Conservation (phyloP, 2,329 filamentous ascomycete species). For the Chalaropsis thielavioides region DNA sequence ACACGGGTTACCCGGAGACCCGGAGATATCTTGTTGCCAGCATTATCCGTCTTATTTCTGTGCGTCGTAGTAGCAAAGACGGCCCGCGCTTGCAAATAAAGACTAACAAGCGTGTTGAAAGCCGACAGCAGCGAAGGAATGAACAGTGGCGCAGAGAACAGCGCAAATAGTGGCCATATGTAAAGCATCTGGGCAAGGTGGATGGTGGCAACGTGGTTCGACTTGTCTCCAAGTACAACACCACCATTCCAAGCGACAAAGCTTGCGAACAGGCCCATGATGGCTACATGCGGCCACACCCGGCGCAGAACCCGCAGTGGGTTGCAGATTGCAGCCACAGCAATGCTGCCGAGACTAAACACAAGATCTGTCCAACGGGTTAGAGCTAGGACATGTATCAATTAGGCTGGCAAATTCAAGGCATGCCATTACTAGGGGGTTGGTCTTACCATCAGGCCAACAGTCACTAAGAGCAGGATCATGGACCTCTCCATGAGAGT, state of each 20-base stretch:
- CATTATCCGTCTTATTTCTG: neutral
- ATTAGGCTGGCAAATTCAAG: neutral
- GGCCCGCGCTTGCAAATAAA: neutral
- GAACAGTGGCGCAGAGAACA: conserved; percentile 76
- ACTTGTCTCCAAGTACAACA: conserved; percentile 92
- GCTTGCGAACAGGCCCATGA: conserved; percentile 51
- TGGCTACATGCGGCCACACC: conserved; percentile 44
- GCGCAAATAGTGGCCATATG: conserved; percentile 76
- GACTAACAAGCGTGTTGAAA: conserved; percentile 19
- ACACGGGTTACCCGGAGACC: neutral
- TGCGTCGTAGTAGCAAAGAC: neutral
- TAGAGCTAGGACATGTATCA: conserved; percentile 18
- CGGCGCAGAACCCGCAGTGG: conserved; percentile 31
- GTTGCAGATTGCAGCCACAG: conserved; percentile 40
- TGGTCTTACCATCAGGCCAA: conserved; percentile 29
- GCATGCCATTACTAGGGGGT: too few species aligned
- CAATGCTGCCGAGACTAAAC: conserved; percentile 48
- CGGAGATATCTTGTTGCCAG: neutral
- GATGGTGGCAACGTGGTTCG: conserved; percentile 79
- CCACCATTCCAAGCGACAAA: conserved; percentile 83
- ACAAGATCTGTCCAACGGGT: conserved; percentile 32
- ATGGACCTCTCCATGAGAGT: conserved; percentile 39
- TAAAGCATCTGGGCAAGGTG: conserved; percentile 91
- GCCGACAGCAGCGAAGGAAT: conserved; percentile 35
- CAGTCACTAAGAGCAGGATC: conserved; percentile 36